Evolutionary conservation across 176 grass and related monocot species (phyloP).

Genomic region (Oryza australiensis): DNA sequence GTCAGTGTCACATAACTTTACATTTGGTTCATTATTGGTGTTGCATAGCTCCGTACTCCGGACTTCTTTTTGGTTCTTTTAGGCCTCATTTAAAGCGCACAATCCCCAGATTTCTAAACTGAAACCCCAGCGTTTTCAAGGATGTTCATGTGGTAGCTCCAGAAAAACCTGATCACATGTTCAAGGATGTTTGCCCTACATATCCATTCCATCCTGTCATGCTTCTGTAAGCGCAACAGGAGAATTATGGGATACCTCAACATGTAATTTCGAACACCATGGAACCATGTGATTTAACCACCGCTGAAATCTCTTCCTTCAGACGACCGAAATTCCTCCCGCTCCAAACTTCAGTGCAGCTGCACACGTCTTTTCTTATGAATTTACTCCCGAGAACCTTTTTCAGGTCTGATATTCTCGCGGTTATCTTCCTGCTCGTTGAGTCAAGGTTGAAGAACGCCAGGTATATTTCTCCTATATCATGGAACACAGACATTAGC

Average conservation of each 20-base stretch:
- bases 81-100: background rate
- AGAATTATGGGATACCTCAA: background rate
- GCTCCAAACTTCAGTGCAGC: slow-evolving; percentile 61
- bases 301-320: slow-evolving; percentile 44
- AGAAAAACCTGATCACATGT: background rate
- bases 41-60: no score
- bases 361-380: slow-evolving; percentile 39
- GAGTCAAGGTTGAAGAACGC: slow-evolving; percentile 68
- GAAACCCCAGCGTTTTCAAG: no score
- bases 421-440: slow-evolving; percentile 33
- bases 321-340: slow-evolving; percentile 24
- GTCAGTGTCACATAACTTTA: no score
- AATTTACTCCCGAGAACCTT: slow-evolving; percentile 42
- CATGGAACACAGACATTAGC: slow-evolving; percentile 6
- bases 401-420: slow-evolving; percentile 59
- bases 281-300: slow-evolving; percentile 58
- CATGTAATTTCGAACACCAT: slow-evolving; percentile 70
- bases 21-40: no score
- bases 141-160: background rate
- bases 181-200: no score
- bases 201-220: background rate
- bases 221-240: background rate
- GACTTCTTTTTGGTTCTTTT: no score
- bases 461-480: slow-evolving; percentile 78
- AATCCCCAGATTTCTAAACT: background rate